Conservation (phyloP, 306 rosid species). For the Malus sieversii region DNA sequence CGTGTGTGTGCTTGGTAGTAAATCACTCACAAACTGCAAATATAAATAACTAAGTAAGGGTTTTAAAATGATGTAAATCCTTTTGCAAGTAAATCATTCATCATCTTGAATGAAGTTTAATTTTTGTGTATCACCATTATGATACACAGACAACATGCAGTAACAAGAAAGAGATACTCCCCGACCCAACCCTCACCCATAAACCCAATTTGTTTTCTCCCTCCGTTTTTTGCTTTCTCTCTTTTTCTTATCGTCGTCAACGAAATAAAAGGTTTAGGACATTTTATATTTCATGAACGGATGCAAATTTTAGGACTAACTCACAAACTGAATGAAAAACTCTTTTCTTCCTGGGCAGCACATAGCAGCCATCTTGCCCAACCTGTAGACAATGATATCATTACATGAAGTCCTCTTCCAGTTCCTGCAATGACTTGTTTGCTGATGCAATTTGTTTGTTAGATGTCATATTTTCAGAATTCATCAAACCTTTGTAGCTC, state of each 20-base stretch:
- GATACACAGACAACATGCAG: slow-evolving; percentile 14
- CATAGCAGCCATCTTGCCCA: not conserved
- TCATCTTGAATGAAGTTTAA: slow-evolving; percentile 15
- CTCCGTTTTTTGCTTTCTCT: not conserved
- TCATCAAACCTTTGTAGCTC: slow-evolving; percentile 96
- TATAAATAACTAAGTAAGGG: not conserved
- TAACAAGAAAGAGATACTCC: not conserved
- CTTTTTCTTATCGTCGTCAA: slow-evolving; percentile 1
- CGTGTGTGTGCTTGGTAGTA: no score
- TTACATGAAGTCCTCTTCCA: slow-evolving; percentile 97
- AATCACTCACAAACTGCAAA: not conserved
- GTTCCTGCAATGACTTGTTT: slow-evolving; percentile 83
- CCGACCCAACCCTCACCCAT: not conserved
- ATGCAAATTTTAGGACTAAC: not conserved
- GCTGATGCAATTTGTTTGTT: slow-evolving; percentile 74
- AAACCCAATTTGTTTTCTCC: not conserved
- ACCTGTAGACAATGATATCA: not conserved
- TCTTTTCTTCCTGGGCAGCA: not conserved
- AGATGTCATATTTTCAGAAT: slow-evolving; percentile 87
- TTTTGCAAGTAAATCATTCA: slow-evolving; percentile 15
- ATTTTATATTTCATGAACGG: not conserved
- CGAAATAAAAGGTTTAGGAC: not conserved
- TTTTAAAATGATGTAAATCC: not conserved
- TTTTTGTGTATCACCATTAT: slow-evolving; percentile 10
- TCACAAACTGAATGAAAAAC: slow-evolving; percentile 20